Percentiles rank a stretch among this genome's conserved stretches.
Evolutionary conservation across 352 stramenopile species (phyloP).

Genomic region (Globisporangium parvum): DNA sequence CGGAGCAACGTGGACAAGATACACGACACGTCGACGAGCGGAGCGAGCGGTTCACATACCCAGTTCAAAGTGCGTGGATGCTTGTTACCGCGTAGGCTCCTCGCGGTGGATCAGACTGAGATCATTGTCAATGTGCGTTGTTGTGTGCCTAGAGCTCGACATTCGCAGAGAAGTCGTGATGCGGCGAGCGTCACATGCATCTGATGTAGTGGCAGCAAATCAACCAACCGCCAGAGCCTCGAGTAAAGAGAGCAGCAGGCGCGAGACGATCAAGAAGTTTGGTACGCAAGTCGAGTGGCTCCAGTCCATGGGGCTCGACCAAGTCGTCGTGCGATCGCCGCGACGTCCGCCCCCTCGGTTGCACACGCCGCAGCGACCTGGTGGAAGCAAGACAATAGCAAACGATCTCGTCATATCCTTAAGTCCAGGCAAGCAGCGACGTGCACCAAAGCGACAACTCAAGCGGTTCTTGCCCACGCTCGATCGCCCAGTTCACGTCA

Average conservation of each 20-base stretch:
- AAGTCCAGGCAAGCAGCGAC: not conserved
- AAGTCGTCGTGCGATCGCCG: constrained; percentile 1
- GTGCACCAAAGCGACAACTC: not conserved
- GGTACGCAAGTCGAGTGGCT: constrained; percentile 10
- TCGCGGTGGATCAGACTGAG: no score
- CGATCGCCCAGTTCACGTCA: not conserved
- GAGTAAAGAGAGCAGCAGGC: no score
- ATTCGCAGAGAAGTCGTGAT: constrained; percentile 15
- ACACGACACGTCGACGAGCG: not conserved
- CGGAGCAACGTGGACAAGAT: not conserved
- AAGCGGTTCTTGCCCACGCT: constrained; percentile 5
- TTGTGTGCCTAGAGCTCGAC: constrained; percentile 6
- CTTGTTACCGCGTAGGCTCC: no score
- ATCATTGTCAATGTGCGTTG: no score
- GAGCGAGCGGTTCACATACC: constrained; percentile 5
- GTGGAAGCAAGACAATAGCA: not conserved
- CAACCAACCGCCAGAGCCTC: not conserved
- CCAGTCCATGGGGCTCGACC: constrained; percentile 8
- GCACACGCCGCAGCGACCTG: constrained; percentile 2
- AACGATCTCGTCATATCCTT: not conserved
- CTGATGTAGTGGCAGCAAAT: not conserved
- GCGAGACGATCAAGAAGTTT: constrained; percentile 4
- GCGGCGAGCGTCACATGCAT: constrained; percentile 1
- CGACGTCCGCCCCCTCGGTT: constrained; percentile 8
- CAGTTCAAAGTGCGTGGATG: constrained; percentile 9